phyloP scores from a whole-genome alignment of 805 yeast species.

The Yamadazyma kitorensis region DNA sequence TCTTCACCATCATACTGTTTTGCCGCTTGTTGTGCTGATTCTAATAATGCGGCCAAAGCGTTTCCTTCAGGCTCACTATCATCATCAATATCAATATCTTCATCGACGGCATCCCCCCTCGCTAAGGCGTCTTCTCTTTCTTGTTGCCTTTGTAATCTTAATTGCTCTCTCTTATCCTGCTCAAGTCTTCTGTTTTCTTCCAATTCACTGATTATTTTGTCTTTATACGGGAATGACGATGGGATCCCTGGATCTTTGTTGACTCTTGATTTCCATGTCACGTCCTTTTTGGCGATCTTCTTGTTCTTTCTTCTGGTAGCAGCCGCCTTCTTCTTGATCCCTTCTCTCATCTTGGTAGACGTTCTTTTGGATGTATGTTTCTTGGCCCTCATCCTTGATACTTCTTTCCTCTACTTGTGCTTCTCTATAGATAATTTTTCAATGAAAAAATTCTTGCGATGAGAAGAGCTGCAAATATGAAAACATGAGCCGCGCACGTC shows the following conservation, averaged over 20 bases:
- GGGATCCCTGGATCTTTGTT: slow-evolving; percentile 96
- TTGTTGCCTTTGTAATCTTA: slow-evolving; percentile 50
- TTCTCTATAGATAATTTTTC: too few species aligned
- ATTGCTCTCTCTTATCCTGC: slow-evolving; percentile 50
- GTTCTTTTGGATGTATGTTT: slow-evolving; percentile 81
- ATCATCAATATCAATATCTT: slow-evolving; percentile 35
- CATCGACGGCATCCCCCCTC: slow-evolving; percentile 38
- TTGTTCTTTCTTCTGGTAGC: slow-evolving; percentile 86
- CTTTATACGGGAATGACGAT: slow-evolving; percentile 90
- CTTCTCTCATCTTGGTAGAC: slow-evolving; percentile 92
- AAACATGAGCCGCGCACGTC: too few species aligned
- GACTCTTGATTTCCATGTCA: slow-evolving; percentile 85
- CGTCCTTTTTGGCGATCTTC: slow-evolving; percentile 81
- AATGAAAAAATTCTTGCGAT: too few species aligned
- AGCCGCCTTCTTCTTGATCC: slow-evolving; percentile 91
- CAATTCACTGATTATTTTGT: slow-evolving; percentile 68
- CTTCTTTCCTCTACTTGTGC: too few species aligned
- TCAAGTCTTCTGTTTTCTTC: slow-evolving; percentile 59
- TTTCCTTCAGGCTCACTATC: slow-evolving; percentile 40
- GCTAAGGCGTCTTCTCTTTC: slow-evolving; percentile 38
- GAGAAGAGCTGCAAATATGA: too few species aligned
- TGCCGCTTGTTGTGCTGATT: slow-evolving; percentile 89
- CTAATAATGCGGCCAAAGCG: slow-evolving; percentile 80
- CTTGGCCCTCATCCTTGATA: slow-evolving; percentile 54
- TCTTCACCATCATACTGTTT: slow-evolving; percentile 62